Conservation (phyloP, 179 eudicot genomes). For the Beta lomatogona region DNA sequence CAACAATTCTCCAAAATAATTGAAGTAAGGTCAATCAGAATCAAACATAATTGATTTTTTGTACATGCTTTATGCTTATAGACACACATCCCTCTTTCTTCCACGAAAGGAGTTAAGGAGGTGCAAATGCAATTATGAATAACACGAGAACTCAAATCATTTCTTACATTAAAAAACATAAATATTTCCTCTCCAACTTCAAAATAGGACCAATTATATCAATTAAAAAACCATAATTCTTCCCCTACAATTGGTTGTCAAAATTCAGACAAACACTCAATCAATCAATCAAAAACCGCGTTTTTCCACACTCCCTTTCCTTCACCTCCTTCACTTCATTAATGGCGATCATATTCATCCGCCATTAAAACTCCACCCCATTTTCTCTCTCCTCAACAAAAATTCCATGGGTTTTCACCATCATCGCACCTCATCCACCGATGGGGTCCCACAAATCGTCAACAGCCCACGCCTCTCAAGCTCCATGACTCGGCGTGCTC, state of each 20-base stretch:
- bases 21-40: no score
- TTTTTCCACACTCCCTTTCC: not conserved
- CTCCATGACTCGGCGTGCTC: slow-evolving; percentile 82
- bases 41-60: no score
- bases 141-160: no score
- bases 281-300: slow-evolving; percentile 1
- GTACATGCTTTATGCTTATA: no score
- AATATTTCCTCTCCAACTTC: no score
- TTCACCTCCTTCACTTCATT: not conserved
- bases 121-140: no score
- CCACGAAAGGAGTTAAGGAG: no score
- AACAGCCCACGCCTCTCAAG: slow-evolving; percentile 79
- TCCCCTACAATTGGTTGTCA: not conserved
- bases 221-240: no score
- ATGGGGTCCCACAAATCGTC: slow-evolving; percentile 58
- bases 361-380: not conserved
- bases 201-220: no score
- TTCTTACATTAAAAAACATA: no score
- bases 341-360: not conserved
- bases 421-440: slow-evolving; percentile 30
- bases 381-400: not conserved
- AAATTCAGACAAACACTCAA: not conserved
- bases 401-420: slow-evolving; percentile 42
- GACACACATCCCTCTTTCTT: no score
- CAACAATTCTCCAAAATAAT: no score